Base-by-base conservation (phyloP, 805 yeast species). In the Limtongozyma cylindracea region DNA sequence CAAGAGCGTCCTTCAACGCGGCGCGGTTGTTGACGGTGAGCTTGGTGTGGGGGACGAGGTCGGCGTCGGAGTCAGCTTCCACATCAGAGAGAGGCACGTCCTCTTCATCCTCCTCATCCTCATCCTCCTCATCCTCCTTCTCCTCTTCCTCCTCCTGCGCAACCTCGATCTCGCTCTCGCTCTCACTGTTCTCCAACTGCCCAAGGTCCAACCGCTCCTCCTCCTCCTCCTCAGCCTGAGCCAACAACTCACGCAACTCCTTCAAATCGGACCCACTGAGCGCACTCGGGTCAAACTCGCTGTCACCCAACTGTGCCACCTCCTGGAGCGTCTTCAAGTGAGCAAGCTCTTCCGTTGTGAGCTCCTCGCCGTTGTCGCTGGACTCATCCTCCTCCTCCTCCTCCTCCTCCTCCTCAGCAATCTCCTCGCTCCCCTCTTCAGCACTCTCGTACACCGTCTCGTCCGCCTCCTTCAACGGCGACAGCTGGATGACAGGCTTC, bases 51-150 rank as follows among this genome's bases (percentile, higher is more conserved):
- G 96, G 95, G 17, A 84, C 80, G 20, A 82, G 64, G 43, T 88
- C 98, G 10, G 92, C 92, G 40, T 82, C 95, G 2, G 88, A 76
- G 37, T 80, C 95, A 19, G 77, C 49, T 37, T 84, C 95, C 13
- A 72, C 95, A 24, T 80, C 95, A 1, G 92, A 74, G 23, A 78
- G 59, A 11, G 93, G 73, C 20, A 82, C 59, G 33, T 80, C 95
- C 31, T 72, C 82, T 25, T 64, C 77, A 6, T 68, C 84, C 8
- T 54, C 65, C 3, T 53, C 61, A 2, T 43, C 55, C 2, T 46
- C 57, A 4, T 43, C 55, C 3, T 45, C 60, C 4, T 47, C 61
- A 3, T 45, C 59, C n/a, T 50, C 59, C 3, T 29, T 33, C 1
- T 34, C 37, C 3, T 31, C 37, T 4, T 33, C 39, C 8, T 30